Base-by-base conservation (phyloP, 2,329 filamentous ascomycete genomes). In the Botrytis byssoidea region DNA sequence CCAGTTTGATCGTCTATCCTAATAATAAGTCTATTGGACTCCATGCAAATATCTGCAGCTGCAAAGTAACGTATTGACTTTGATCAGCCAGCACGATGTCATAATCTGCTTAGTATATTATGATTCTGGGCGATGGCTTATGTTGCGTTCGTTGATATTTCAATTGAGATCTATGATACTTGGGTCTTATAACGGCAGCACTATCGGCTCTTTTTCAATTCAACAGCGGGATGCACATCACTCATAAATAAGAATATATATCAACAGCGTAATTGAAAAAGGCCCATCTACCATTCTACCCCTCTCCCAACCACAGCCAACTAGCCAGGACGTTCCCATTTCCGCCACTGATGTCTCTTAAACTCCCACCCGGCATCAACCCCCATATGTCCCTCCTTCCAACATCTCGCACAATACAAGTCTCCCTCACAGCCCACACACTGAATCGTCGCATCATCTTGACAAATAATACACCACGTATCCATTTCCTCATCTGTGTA, bases 381-480 rank as follows among this genome's bases (percentile, higher is more conserved):
- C 0, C 92, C 91, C 48, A 89, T 84, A 79, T 97, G 94, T 81
- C 94, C 93, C 79, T 95, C 93, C 74, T 86, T 87, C 93, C 93
- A 97, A 84, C 94, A 97, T 25, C 88, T 84, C 35, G 86, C 85
- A 81, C 94, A 97, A 80, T 95, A 97, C 59, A 93, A 84, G 76
- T 95, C 88, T 1, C 84, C 85, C 51, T 90, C 89, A 78, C 94
- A 97, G 4, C 91, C 93, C 0, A 90, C 80, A 80, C 94, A 97
- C 73, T 86, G 86, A 42, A 96, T 83, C 4, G 89, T 90, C 0
- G 91, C 93, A 79, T 96, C 92, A 74, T 94, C 92, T 65, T 92
- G 89, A 80, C 94, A 97, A 16, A 96, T 94, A 46, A 91, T 88
- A 81, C 94, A 97, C 93, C 93, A 97, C 1, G 87, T 89, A 60